These are phyloP conservation scores for Tulasnella sp. DNA, from an alignment of 768 basidiomycete genomes.

Conservation along the genomic window DNA sequence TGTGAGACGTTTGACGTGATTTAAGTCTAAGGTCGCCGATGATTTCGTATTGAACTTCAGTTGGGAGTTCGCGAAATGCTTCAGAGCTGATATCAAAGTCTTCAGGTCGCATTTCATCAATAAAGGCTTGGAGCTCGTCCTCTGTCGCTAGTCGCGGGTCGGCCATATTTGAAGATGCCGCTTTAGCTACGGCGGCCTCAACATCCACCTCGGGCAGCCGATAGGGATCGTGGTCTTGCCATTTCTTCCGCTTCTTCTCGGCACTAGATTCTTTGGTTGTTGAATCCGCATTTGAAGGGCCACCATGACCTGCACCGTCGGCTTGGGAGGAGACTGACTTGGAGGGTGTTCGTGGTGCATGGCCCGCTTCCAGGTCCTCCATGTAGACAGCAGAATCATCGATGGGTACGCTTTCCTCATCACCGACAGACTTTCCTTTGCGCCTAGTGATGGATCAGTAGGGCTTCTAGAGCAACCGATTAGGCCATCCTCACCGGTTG, in stretches of 20 bases:
- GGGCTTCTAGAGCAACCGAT: no score
- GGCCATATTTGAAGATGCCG: slow-evolving; percentile 46
- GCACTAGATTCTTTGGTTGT: slow-evolving; percentile 44
- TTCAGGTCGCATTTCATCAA: slow-evolving; percentile 91
- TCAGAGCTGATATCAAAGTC: slow-evolving; percentile 88
- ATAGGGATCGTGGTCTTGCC: slow-evolving; percentile 67
- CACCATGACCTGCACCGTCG: slow-evolving; percentile 16
- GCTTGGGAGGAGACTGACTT: slow-evolving; percentile 20
- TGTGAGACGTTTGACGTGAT: slow-evolving; percentile 88
- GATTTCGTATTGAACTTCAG: slow-evolving; percentile 96
- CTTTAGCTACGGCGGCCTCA: slow-evolving; percentile 48
- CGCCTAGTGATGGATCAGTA: neutral
- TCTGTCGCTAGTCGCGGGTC: slow-evolving; percentile 95
- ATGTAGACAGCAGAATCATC: slow-evolving; percentile 74
- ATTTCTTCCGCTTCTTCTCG: slow-evolving; percentile 4
- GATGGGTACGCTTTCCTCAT: slow-evolving; percentile 21
- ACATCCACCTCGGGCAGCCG: slow-evolving; percentile 75
- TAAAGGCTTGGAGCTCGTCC: slow-evolving; percentile 84
- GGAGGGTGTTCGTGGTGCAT: slow-evolving; percentile 40
- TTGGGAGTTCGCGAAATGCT: slow-evolving; percentile 84
- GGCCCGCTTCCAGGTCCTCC: slow-evolving; percentile 53
- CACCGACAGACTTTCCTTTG: neutral
- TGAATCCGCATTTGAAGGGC: slow-evolving; percentile 25
- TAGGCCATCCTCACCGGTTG: neutral
- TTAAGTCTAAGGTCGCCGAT: slow-evolving; percentile 90